Conservation (phyloP, 2,329 filamentous ascomycete species). For the Ophioceras dolichostomum region DNA sequence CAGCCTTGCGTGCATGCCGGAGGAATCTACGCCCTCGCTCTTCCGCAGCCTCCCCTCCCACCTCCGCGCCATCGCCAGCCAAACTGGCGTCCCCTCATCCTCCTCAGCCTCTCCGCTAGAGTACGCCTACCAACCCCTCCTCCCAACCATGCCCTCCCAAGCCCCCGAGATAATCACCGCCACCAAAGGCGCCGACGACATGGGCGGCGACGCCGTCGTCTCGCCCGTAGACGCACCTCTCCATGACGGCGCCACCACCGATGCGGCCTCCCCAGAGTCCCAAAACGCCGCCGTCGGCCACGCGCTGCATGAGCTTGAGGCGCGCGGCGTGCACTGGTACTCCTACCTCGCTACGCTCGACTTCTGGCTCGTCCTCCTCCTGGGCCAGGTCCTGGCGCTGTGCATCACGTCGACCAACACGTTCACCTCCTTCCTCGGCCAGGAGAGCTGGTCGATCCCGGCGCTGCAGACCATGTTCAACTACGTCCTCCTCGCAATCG, state of each 20-base stretch:
- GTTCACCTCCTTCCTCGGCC: slow-evolving; percentile 63
- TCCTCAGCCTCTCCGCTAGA: too few species aligned
- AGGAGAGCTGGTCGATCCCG: slow-evolving; percentile 63
- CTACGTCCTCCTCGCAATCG: slow-evolving; percentile 69
- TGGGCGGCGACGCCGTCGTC: slow-evolving; percentile 3
- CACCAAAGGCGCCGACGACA: slow-evolving; percentile 2
- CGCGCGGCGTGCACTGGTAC: slow-evolving; percentile 44
- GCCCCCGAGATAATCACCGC: too few species aligned
- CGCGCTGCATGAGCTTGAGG: slow-evolving; percentile 43
- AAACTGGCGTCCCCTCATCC: too few species aligned
- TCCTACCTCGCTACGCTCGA: slow-evolving; percentile 72
- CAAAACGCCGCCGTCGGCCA: slow-evolving; percentile 28
- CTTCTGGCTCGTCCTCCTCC: slow-evolving; percentile 71
- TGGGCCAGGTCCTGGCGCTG: slow-evolving; percentile 77
- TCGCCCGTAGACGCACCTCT: slow-evolving; percentile 7
- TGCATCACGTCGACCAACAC: slow-evolving; percentile 92
- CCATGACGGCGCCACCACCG: slow-evolving; percentile 13
- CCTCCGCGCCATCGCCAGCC: too few species aligned
- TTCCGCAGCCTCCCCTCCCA: too few species aligned
- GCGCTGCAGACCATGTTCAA: slow-evolving; percentile 96
- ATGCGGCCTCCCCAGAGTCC: slow-evolving; percentile 8
- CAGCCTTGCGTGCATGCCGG: too few species aligned
- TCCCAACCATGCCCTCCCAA: too few species aligned
- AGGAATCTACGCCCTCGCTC: too few species aligned
- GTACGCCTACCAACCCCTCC: too few species aligned